Base-by-base conservation (phyloP, 495 filamentous ascomycete species). In the Chlorociboria aeruginascens region DNA sequence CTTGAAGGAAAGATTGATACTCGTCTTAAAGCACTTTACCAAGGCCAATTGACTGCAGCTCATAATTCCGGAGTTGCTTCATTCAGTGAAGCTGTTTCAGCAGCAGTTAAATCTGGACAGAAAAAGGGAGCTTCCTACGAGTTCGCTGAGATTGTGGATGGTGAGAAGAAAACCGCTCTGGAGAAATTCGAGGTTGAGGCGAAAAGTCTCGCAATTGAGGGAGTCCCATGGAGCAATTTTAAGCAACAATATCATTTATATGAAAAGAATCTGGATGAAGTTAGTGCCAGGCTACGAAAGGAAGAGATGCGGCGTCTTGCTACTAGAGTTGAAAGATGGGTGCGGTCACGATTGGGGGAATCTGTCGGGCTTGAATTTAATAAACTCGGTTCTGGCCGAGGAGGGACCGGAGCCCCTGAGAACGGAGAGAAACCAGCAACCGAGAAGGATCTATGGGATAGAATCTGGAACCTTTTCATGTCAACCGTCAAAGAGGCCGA, bases 251-350 rank as follows among this genome's bases (percentile, higher is more conserved):
- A 71, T 46, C 57, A 60, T 2, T 61, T 76, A 17, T 77, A 76
- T 41, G 73, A 76, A 49, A 90, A 92, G 59, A 92, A 97, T 37
- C 72, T 98, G 14, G 82, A 89, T 49, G 84, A 92, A 53, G 85
- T 90, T 53, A 92, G 86, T 51, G 71, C 73, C 20, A 76, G 81
- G 12, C 69, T 98, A 51, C 74, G 92, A 43, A 84, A 86, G 53
- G 92, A 98, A 55, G 92, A 98, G 65, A 95, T 98, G 88, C 76
- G 89, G 45, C 82, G 92, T 11, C 70, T 98, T 42, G 92, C 92
- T 1, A 86, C 77, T 13, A 77, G 92, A 11, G 81, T 95, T 29
- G 92, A 98, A 67, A 77, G 89, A 40, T 95, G 87, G 83, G 92
- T 98, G 47, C 79, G 81, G 55, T 85, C 85, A 50, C 80, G 89